Percentiles rank a stretch among this genome's conserved stretches.
These are phyloP conservation scores for Metarhizium album DNA, from an alignment of 2,329 filamentous ascomycete species.

Conservation along the genomic window DNA sequence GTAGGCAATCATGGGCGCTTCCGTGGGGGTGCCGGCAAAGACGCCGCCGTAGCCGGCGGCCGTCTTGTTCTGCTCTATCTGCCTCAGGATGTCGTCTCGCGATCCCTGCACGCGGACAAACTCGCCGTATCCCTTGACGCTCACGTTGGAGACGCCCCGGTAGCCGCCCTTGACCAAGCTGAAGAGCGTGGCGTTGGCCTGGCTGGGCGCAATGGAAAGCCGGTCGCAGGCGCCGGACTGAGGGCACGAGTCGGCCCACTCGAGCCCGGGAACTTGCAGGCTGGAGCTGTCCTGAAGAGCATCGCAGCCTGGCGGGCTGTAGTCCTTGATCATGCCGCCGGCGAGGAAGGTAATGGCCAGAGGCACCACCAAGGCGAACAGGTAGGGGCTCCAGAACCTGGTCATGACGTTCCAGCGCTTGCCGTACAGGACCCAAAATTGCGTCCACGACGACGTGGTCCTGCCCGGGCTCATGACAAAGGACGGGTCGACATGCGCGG, in stretches of 20 bases:
- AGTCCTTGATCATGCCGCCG: slow-evolving; percentile 55
- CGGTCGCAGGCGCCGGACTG: slow-evolving; percentile 13
- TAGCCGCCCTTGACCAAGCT: slow-evolving; percentile 7
- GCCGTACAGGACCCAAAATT: slow-evolving; percentile 58
- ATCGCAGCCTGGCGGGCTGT: slow-evolving; percentile 36
- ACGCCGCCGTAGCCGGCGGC: slow-evolving; percentile 7
- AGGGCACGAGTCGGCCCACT: slow-evolving; percentile 29
- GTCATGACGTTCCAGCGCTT: slow-evolving; percentile 66
- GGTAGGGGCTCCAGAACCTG: slow-evolving; percentile 63
- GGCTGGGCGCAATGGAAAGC: slow-evolving; percentile 8
- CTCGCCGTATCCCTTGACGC: neutral
- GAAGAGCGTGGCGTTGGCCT: slow-evolving; percentile 22
- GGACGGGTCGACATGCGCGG: neutral
- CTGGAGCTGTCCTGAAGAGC: slow-evolving; percentile 9
- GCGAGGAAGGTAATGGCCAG: slow-evolving; percentile 63
- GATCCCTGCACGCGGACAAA: slow-evolving; percentile 7
- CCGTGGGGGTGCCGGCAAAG: slow-evolving; percentile 5
- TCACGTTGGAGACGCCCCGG: slow-evolving; percentile 4
- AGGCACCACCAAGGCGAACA: slow-evolving; percentile 62
- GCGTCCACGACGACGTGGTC: slow-evolving; percentile 22
- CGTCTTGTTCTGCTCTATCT: slow-evolving; percentile 4
- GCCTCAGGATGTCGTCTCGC: slow-evolving; percentile 4
- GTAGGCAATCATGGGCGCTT: slow-evolving; percentile 10
- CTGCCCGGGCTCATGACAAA: slow-evolving; percentile 6
- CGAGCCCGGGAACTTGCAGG: neutral